Evolutionary conservation across 2,329 filamentous ascomycete genomes (phyloP).

Genomic region (Pseudocercospora crystallina): DNA sequence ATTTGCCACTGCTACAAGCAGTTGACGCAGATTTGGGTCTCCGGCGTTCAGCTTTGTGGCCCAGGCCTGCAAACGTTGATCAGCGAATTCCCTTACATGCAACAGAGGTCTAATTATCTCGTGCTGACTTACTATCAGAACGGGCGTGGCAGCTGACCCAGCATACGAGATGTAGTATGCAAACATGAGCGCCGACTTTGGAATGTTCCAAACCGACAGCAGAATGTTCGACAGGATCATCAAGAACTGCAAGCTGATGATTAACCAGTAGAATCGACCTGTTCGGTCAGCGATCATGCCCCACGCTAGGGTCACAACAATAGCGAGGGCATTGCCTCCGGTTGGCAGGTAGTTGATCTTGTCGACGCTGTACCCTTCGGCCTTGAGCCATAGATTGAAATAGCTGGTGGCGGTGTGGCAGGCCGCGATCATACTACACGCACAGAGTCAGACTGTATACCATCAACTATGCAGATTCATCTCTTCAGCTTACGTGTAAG

Average conservation of each 20-base stretch:
- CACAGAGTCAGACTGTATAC: background rate
- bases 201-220: slow-evolving; percentile 13
- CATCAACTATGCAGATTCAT: slow-evolving; percentile 1
- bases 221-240: slow-evolving; percentile 16
- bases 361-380: slow-evolving; percentile 15
- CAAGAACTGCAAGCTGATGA: slow-evolving; percentile 8
- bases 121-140: slow-evolving; percentile 4
- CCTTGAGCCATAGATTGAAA: slow-evolving; percentile 21
- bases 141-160: slow-evolving; percentile 4
- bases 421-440: slow-evolving; percentile 12
- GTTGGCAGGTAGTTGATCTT: slow-evolving; percentile 18
- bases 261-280: slow-evolving; percentile 12
- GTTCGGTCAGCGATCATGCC: slow-evolving; percentile 16
- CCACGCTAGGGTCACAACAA: slow-evolving; percentile 14
- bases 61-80: slow-evolving; percentile 8
- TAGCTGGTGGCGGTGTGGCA: slow-evolving; percentile 17
- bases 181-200: slow-evolving; percentile 8
- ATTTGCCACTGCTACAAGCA: slow-evolving; percentile 16
- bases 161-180: slow-evolving; percentile 11
- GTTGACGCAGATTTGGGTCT: slow-evolving; percentile 16
- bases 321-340: slow-evolving; percentile 14
- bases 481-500: slow-evolving; percentile 9
- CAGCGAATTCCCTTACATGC: background rate
- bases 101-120: background rate
- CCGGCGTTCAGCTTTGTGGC: slow-evolving; percentile 5